Percentiles rank a stretch among this genome's conserved stretches.
Conservation (phyloP, 768 basidiomycete genomes). For the Mycena floridula region DNA sequence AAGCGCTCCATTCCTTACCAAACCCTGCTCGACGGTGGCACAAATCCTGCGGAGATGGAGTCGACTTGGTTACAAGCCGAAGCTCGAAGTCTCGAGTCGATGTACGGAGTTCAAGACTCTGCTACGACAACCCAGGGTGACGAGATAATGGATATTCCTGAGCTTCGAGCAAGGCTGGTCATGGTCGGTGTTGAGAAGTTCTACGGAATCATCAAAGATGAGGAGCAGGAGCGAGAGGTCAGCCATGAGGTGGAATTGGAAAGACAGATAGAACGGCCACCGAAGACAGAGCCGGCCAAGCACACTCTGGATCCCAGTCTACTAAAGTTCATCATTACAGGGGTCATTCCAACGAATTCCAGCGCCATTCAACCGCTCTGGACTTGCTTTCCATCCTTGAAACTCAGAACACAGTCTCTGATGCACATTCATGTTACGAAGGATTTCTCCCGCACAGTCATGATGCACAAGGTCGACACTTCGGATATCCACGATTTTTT, state of each 20-base stretch:
- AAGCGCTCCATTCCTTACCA: constrained; percentile 15
- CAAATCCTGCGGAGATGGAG: constrained; percentile 1
- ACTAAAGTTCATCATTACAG: constrained; percentile 20
- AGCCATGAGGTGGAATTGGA: constrained; percentile 37
- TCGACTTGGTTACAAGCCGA: constrained; percentile 33
- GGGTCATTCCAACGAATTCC: constrained; percentile 14
- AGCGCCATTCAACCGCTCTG: constrained; percentile 15
- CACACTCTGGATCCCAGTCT: constrained; percentile 23
- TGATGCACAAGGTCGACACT: constrained; percentile 1
- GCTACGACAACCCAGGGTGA: constrained; percentile 4
- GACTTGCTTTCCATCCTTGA: too few relatives aligned
- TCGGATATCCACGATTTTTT: constrained; percentile 22
- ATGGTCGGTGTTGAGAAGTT: constrained; percentile 21
- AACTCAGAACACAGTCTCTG: constrained; percentile 18
- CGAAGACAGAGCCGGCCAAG: constrained; percentile 17
- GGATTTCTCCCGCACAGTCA: constrained; percentile 29
- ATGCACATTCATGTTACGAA: constrained; percentile 21
- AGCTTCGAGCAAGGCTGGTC: constrained; percentile 18
- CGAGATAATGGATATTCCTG: constrained; percentile 3
- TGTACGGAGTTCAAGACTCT: constrained; percentile 19
- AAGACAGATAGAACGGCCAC: constrained; percentile 29
- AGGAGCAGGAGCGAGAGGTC: constrained; percentile 48
- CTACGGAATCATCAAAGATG: constrained; percentile 23
- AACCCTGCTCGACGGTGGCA: constrained; percentile 9
- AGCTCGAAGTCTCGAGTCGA: constrained; percentile 26